phyloP scores from a whole-genome alignment of 768 basidiomycete genomes.

The Amanita exitialis region DNA sequence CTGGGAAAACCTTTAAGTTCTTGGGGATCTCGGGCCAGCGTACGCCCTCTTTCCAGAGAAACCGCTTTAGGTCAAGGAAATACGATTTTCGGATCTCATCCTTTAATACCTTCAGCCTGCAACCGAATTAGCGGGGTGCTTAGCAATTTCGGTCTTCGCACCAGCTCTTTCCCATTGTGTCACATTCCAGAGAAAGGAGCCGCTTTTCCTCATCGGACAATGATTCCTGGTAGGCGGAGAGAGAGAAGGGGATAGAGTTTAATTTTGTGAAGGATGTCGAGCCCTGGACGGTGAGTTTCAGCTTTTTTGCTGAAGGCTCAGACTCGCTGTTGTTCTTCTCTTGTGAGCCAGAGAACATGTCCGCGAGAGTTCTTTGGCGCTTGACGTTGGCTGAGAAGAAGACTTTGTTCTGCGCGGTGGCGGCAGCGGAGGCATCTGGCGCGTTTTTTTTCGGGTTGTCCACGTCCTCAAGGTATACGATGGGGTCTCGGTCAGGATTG shows the following conservation, averaged over 20 bases:
- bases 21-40: conserved; percentile 35
- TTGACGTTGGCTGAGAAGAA: conserved; percentile 9
- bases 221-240: conserved; percentile 38
- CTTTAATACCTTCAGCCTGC: conserved; percentile 65
- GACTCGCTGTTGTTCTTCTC: conserved; percentile 13
- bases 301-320: conserved; percentile 35
- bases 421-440: not conserved
- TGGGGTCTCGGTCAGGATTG: not conserved
- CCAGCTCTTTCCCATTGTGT: conserved; percentile 70
- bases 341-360: conserved; percentile 43
- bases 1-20: conserved; percentile 61
- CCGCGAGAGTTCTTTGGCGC: conserved; percentile 56
- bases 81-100: conserved; percentile 72
- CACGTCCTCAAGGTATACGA: conserved; percentile 38
- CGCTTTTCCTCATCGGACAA: conserved; percentile 47
- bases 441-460: conserved; percentile 12
- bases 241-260: conserved; percentile 64
- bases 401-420: not conserved
- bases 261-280: conserved; percentile 23
- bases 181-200: conserved; percentile 58
- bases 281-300: conserved; percentile 18
- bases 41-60: conserved; percentile 58
- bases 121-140: not conserved
- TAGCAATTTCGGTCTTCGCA: conserved; percentile 17
- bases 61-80: conserved; percentile 63